A percentile compares a stretch with the other conserved stretches of the same genome.
These are phyloP conservation scores for Mycena haematopus DNA, from an alignment of 768 basidiomycete genomes.

Conservation along the genomic window DNA sequence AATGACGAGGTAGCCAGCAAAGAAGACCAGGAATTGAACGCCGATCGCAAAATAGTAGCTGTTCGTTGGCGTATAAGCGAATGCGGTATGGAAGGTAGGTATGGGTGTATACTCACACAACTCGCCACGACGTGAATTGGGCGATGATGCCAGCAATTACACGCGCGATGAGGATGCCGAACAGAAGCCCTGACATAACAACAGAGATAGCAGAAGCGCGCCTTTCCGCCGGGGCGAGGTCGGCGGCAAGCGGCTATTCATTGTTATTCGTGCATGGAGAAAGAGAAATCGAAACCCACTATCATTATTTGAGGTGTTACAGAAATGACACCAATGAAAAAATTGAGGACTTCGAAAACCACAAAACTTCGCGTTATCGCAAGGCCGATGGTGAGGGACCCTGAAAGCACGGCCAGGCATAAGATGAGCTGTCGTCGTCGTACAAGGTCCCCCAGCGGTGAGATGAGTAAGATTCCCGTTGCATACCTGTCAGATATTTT, in stretches of 20 bases:
- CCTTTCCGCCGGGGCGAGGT: slow-evolving; percentile 77
- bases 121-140: slow-evolving; percentile 72
- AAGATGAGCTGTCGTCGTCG: slow-evolving; percentile 77
- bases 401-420: slow-evolving; percentile 57
- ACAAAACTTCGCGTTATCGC: slow-evolving; percentile 63
- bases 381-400: slow-evolving; percentile 72
- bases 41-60: slow-evolving; percentile 78
- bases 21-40: slow-evolving; percentile 63
- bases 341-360: slow-evolving; percentile 72
- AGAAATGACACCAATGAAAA: slow-evolving; percentile 72
- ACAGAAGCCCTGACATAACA: slow-evolving; percentile 66
- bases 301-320: slow-evolving; percentile 83
- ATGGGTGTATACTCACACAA: slow-evolving; percentile 44
- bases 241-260: slow-evolving; percentile 66
- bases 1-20: slow-evolving; percentile 67
- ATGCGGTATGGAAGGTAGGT: background rate
- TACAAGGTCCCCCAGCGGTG: slow-evolving; percentile 85
- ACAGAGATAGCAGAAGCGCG: slow-evolving; percentile 81
- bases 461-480: slow-evolving; percentile 72
- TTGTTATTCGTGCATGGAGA: background rate
- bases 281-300: slow-evolving; percentile 17
- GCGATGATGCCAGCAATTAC: slow-evolving; percentile 80
- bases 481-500: slow-evolving; percentile 59
- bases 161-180: slow-evolving; percentile 77
- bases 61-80: background rate